phyloP scores from a whole-genome alignment of 1,284 basidiomycete genomes.

The Gymnopus androsaceus region DNA sequence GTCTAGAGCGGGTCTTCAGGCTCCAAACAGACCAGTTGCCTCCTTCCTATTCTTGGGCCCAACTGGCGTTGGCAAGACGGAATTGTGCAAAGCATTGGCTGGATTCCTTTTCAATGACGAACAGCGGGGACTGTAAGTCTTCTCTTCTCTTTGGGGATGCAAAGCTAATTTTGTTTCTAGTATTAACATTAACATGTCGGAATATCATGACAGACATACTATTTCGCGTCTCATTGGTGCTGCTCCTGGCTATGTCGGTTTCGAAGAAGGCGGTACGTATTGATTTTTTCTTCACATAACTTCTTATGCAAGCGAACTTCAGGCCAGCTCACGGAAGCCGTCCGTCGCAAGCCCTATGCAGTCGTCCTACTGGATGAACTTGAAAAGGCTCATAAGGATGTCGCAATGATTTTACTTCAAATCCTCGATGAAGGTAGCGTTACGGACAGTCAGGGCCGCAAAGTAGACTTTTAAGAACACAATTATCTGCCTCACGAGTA shows the following conservation, averaged over 20 bases:
- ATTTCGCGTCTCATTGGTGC: slow-evolving; percentile 90
- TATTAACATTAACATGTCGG: slow-evolving; percentile 91
- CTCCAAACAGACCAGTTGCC: slow-evolving; percentile 85
- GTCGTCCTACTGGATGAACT: slow-evolving; percentile 86
- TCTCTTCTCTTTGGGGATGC: neutral
- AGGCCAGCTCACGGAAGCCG: slow-evolving; percentile 87
- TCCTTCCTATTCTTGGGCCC: slow-evolving; percentile 91
- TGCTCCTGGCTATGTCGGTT: slow-evolving; percentile 91
- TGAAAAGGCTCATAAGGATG: slow-evolving; percentile 92
- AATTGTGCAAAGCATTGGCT: slow-evolving; percentile 85
- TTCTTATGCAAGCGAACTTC: slow-evolving; percentile 2
- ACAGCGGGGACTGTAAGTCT: slow-evolving; percentile 72
- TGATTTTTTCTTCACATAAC: neutral
- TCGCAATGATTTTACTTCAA: slow-evolving; percentile 89
- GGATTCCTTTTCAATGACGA: slow-evolving; percentile 89
- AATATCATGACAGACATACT: slow-evolving; percentile 90
- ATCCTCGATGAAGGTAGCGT: slow-evolving; percentile 90
- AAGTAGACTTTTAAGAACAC: slow-evolving; percentile 88
- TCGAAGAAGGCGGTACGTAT: slow-evolving; percentile 78
- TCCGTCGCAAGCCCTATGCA: slow-evolving; percentile 80
- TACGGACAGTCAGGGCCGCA: slow-evolving; percentile 81
- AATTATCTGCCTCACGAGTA: slow-evolving; percentile 73
- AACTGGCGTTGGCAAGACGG: slow-evolving; percentile 89
- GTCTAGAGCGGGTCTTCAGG: slow-evolving; percentile 87
- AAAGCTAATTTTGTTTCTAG: slow-evolving; percentile 34